These are phyloP conservation scores for Tylopilus cervinicoccineus DNA, from an alignment of 768 basidiomycete genomes.

Conservation along the genomic window DNA sequence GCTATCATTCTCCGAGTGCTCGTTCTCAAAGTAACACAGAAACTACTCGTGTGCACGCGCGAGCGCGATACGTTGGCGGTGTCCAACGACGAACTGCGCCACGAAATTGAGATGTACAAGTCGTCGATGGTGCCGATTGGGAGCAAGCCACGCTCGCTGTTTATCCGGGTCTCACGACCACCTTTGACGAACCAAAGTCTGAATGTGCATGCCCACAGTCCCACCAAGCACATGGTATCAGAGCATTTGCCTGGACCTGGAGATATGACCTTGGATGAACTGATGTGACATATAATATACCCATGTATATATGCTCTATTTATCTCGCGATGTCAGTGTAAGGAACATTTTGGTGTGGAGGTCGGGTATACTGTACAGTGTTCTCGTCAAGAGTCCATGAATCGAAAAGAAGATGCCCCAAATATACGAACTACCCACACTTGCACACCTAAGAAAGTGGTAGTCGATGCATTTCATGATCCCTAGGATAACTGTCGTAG, in stretches of 20 bases:
- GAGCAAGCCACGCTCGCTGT: constrained; percentile 49
- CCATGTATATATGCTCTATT: constrained; percentile 9
- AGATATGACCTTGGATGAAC: constrained; percentile 52
- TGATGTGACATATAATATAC: constrained; percentile 29
- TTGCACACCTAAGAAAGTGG: neutral
- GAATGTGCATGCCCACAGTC: constrained; percentile 23
- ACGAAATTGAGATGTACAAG: constrained; percentile 59
- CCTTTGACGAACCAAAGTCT: constrained; percentile 45
- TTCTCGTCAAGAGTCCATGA: neutral
- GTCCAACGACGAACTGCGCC: constrained; percentile 43
- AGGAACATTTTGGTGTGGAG: no score
- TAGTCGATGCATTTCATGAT: constrained; percentile 15
- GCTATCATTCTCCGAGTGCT: neutral
- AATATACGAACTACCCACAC: neutral
- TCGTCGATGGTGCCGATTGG: constrained; percentile 48
- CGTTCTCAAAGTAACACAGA: constrained; percentile 31
- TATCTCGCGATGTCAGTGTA: constrained; percentile 5
- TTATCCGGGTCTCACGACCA: constrained; percentile 42
- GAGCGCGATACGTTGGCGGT: constrained; percentile 46
- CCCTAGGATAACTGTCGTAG: constrained; percentile 19
- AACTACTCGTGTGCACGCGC: constrained; percentile 42
- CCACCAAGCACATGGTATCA: constrained; percentile 16
- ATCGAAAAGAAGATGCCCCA: neutral
- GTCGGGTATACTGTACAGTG: no score
- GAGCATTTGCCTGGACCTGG: constrained; percentile 37